These are phyloP conservation scores for Elasticomyces elasticus DNA, from an alignment of 495 filamentous ascomycete genomes.

Conservation along the genomic window DNA sequence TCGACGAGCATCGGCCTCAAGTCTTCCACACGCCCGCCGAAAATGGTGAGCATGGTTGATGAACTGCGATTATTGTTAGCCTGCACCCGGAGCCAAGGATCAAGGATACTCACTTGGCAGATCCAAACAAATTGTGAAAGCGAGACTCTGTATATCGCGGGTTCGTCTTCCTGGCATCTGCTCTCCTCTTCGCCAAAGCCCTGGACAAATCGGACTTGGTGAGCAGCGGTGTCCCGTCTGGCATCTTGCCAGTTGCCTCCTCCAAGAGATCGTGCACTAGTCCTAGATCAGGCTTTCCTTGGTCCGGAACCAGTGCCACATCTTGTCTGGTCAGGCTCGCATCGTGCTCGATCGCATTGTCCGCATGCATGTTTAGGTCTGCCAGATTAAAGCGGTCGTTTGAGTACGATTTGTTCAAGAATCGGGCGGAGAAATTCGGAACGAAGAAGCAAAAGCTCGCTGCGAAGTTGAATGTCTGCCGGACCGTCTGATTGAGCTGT, in stretches of 20 bases:
- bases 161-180: background rate
- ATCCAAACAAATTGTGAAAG: background rate
- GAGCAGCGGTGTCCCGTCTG: background rate
- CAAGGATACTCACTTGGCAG: background rate
- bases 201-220: background rate
- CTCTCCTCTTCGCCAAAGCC: background rate
- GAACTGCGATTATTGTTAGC: background rate
- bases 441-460: background rate
- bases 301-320: background rate
- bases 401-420: background rate
- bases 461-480: background rate
- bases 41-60: background rate
- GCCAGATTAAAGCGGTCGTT: background rate
- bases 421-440: background rate
- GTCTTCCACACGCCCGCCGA: background rate
- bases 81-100: background rate
- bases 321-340: background rate
- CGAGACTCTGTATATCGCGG: background rate
- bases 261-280: background rate
- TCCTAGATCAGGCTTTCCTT: background rate
- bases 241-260: background rate
- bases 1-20: background rate
- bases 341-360: background rate
- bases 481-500: background rate
- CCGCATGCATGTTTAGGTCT: background rate